Evolutionary conservation across 2,329 filamentous ascomycete species (phyloP).

Genomic region (Dothistroma pini): DNA sequence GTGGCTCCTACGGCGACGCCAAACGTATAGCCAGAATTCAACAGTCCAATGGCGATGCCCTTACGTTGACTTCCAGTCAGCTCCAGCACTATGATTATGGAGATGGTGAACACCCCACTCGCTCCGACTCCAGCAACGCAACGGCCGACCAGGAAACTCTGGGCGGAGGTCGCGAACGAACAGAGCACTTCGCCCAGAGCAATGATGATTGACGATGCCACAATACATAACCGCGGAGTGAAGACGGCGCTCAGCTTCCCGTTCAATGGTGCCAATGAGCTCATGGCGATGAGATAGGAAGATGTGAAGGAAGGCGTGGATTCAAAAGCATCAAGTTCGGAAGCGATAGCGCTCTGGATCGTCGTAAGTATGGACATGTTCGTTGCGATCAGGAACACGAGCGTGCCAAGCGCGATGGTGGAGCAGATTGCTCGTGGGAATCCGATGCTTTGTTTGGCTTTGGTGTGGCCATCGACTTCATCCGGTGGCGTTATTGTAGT

Average conservation of each 20-base stretch:
- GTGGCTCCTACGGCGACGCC: conserved; percentile 70
- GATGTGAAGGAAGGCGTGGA: conserved; percentile 78
- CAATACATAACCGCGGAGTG: conserved; percentile 61
- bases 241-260: conserved; percentile 74
- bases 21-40: conserved; percentile 69
- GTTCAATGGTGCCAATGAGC: conserved; percentile 62
- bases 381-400: conserved; percentile 45
- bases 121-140: conserved; percentile 65
- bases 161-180: conserved; percentile 56
- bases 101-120: conserved; percentile 68
- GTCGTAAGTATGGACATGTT: conserved; percentile 82
- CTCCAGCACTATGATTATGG: conserved; percentile 73
- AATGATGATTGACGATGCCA: conserved; percentile 58
- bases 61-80: conserved; percentile 63
- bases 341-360: conserved; percentile 71
- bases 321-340: conserved; percentile 69
- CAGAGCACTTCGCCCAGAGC: conserved; percentile 63
- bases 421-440: conserved; percentile 18
- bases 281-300: conserved; percentile 64
- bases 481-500: not conserved
- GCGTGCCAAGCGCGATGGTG: conserved; percentile 26
- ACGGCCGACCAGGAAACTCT: conserved; percentile 65
- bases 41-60: conserved; percentile 68
- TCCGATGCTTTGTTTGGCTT: conserved; percentile 26
- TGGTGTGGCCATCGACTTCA: conserved; percentile 14